Conservation (phyloP, 169 alveolate genomes). For the Eimeria necatrix region DNA sequence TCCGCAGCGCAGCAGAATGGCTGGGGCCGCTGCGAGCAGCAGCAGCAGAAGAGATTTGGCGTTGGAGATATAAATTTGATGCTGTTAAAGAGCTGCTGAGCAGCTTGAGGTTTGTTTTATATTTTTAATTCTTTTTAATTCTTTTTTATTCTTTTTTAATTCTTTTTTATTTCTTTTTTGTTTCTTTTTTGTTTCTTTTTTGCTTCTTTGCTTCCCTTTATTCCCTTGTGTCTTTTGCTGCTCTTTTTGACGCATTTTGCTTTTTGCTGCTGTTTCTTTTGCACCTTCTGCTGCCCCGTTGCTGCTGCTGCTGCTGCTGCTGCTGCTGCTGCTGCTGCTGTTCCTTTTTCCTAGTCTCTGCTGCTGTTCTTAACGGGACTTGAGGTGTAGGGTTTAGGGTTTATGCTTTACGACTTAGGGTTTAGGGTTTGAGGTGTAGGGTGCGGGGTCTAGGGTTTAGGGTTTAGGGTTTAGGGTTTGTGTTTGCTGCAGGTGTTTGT, state of each 20-base stretch:
- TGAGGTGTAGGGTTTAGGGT: too few relatives aligned
- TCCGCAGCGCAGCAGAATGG: constrained; percentile 17
- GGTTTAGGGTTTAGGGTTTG: too few relatives aligned
- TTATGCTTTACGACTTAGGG: too few relatives aligned
- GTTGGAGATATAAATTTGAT: background rate
- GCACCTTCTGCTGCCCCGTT: too few relatives aligned
- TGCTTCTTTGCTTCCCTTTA: background rate
- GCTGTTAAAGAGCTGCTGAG: background rate
- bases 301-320: too few relatives aligned
- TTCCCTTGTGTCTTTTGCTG: background rate
- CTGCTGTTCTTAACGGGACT: background rate
- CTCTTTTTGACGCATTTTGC: background rate
- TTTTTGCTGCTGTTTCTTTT: too few relatives aligned
- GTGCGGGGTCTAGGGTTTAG: too few relatives aligned
- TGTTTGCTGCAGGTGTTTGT: background rate
- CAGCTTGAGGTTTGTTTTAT: background rate
- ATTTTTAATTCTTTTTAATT: background rate
- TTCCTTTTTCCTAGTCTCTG: background rate
- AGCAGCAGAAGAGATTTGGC: background rate
- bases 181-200: background rate
- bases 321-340: constrained; percentile 6
- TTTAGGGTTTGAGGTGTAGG: too few relatives aligned
- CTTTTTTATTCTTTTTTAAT: background rate
- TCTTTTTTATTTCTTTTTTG: background rate
- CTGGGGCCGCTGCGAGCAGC: background rate